Percentiles rank a stretch among this genome's conserved stretches.
Conservation (phyloP, 1,139 yeast genomes). For the Hanseniaspora gamundiae region DNA sequence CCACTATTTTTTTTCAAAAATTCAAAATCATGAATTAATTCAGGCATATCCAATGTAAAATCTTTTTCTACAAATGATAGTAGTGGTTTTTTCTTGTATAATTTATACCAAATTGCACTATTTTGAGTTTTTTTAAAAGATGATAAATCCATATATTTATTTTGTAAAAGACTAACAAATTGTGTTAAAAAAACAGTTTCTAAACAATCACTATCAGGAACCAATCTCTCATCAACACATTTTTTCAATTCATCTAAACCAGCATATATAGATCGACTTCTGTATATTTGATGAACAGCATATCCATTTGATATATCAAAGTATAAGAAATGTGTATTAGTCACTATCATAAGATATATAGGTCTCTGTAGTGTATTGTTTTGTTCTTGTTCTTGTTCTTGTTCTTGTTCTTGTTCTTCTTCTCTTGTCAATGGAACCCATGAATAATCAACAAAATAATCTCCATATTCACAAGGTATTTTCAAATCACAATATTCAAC, state of each 20-base stretch:
- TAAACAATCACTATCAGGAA: not conserved
- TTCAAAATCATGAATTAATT: not conserved
- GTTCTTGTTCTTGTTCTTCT: not conserved
- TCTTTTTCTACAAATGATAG: not conserved
- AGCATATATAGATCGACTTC: not conserved
- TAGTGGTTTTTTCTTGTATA: not conserved
- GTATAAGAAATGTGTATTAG: conserved; percentile 1
- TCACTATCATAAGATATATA: conserved; percentile 1
- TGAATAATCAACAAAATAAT: conserved; percentile 6
- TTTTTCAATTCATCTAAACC: not conserved
- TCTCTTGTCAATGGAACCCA: conserved; percentile 3
- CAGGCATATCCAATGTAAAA: not conserved
- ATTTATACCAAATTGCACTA: not conserved
- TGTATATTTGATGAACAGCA: not conserved
- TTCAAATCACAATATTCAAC: not conserved
- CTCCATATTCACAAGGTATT: conserved; percentile 1
- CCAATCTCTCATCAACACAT: not conserved
- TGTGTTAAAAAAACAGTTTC: not conserved
- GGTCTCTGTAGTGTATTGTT: not conserved
- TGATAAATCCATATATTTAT: not conserved
- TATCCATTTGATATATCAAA: conserved; percentile 1
- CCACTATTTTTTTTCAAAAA: not conserved
- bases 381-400: not conserved
- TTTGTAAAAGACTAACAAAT: not conserved
- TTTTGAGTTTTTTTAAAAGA: not conserved